These are phyloP conservation scores for Triangularia verruculosa DNA, from an alignment of 2,329 filamentous ascomycete genomes.

Conservation along the genomic window DNA sequence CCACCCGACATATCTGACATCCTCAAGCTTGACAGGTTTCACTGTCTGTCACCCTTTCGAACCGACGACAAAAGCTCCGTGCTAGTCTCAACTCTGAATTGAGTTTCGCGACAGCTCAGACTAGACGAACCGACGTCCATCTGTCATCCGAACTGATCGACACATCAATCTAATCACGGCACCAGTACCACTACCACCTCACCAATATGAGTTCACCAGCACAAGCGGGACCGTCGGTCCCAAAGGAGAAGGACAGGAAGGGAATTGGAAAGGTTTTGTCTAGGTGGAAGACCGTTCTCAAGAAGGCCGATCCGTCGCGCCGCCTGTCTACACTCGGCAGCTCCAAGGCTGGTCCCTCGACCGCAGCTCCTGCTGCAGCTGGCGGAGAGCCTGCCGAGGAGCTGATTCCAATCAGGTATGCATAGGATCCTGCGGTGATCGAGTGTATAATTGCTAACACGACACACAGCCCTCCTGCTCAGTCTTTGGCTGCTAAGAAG, in stretches of 20 bases:
- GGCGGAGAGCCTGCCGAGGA: slow-evolving; percentile 1
- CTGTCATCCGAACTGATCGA: background rate
- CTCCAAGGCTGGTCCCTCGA: slow-evolving; percentile 18
- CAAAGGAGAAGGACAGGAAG: slow-evolving; percentile 45
- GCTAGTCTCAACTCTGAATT: background rate
- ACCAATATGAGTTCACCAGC: slow-evolving; percentile 43
- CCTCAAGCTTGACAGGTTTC: background rate
- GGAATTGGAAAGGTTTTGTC: slow-evolving; percentile 47
- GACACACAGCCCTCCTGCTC: slow-evolving; percentile 14
- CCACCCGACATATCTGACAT: background rate
- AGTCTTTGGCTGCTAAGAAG: slow-evolving; percentile 9
- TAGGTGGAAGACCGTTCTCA: slow-evolving; percentile 50
- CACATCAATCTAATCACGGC: background rate
- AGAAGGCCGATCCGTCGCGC: slow-evolving; percentile 38
- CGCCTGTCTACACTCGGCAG: slow-evolving; percentile 20
- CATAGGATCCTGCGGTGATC: background rate
- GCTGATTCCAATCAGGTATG: slow-evolving; percentile 20
- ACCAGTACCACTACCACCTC: slow-evolving; percentile 10
- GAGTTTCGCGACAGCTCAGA: background rate
- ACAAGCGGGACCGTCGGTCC: slow-evolving; percentile 36
- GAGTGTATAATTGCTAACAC: background rate
- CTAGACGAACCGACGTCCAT: background rate
- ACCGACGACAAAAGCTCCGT: background rate
- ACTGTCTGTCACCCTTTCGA: background rate
- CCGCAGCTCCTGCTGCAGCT: slow-evolving; percentile 17